phyloP scores from a whole-genome alignment of 495 filamentous ascomycete genomes.

The Clohesyomyces aquaticus region DNA sequence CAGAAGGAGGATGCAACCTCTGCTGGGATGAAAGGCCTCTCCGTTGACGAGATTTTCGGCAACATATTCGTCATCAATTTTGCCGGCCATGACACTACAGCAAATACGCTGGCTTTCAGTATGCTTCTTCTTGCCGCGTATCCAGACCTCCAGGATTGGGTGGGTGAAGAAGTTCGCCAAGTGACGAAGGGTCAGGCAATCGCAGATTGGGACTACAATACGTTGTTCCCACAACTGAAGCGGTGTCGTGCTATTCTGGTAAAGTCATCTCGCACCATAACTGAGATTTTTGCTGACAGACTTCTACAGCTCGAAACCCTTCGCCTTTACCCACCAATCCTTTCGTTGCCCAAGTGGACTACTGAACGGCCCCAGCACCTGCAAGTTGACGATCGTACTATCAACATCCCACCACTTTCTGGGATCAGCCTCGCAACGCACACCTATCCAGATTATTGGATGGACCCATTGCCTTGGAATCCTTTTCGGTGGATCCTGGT shows the following conservation, averaged over 20 bases:
- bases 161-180: too few relatives aligned
- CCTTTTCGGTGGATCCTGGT: too few relatives aligned
- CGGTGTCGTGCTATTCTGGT: constrained; percentile 28
- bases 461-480: too few relatives aligned
- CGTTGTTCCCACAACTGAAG: constrained; percentile 26
- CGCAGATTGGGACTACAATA: constrained; percentile 3
- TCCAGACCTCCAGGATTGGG: constrained; percentile 36
- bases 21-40: constrained; percentile 15
- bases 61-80: constrained; percentile 42
- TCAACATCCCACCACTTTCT: too few relatives aligned
- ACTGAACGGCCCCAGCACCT: too few relatives aligned
- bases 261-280: not conserved
- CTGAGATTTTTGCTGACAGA: too few relatives aligned
- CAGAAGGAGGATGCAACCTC: constrained; percentile 14
- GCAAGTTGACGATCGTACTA: too few relatives aligned
- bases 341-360: too few relatives aligned
- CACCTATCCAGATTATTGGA: too few relatives aligned
- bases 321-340: not conserved
- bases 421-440: too few relatives aligned
- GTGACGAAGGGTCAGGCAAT: too few relatives aligned
- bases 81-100: constrained; percentile 41
- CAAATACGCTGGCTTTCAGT: constrained; percentile 37
- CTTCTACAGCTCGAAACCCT: constrained; percentile 1
- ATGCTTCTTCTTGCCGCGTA: constrained; percentile 29
- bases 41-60: constrained; percentile 37